Evolutionary conservation across 768 basidiomycete genomes (phyloP), one percentile per base, ranked within the genome.

Genomic region (Piloderma croceum): DNA sequence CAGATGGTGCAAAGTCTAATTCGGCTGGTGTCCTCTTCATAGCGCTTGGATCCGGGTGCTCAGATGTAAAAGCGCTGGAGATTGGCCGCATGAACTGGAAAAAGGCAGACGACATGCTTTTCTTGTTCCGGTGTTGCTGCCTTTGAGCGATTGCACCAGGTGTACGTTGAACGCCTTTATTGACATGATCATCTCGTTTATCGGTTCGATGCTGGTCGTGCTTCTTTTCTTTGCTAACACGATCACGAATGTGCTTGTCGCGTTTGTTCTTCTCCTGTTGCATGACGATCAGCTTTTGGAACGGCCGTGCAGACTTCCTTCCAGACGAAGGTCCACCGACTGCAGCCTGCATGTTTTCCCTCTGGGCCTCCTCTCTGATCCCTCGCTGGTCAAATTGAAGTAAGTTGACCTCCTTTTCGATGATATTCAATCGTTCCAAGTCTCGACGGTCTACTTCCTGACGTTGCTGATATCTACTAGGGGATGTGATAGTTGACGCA

Each of bases 1-100:
- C 73, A n/a, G 70, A 68, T 0, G 86, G 72, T 6, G 64, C 48
- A 51, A 90, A 90, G 54, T 90, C 85, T 38, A 91, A 65, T 51
- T 91, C 86, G 0, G 76, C 73, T 1, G 83, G 70, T 1, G 83
- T 82, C 43, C 72, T 75, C 57, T 76, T 81, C 44, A 65, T 35
- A 7, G 47, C 39, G 39, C 61, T 38, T 3, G 58, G 56, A n/a
- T 67, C 52, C 4, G 65, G 40, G 20, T 71, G 68, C 36, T 84
- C 81, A 33, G 81, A 76, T 15, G 79, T 79, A 53, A 90, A 90
- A 2, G 89, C 89, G 45, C 79, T 89, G 12, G 89, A 91, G 38
- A 90, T 80, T 2, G 88, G 89, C n/a, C 88, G 75, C 81, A 90
- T 90, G 64, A 90, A 71, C 51, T 79, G 83, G 63, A 90, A 73